A percentile compares a stretch with the other conserved stretches of the same genome.
Evolutionary conservation across 1,284 basidiomycete species (phyloP).

Genomic region (Tilletia horrida): DNA sequence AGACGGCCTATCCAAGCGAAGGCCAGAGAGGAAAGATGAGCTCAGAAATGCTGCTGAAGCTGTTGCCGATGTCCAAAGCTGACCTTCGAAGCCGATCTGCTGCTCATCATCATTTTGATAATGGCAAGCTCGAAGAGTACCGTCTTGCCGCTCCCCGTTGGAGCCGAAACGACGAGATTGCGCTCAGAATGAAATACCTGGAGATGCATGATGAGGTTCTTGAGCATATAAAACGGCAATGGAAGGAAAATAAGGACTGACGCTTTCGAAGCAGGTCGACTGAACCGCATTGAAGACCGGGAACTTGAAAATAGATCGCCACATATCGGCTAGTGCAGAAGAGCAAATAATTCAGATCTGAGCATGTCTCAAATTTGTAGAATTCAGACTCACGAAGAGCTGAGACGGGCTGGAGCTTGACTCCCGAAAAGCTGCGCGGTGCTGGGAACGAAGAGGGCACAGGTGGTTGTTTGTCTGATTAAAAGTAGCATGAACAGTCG

Average conservation of each 20-base stretch:
- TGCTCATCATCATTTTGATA: constrained; percentile 68
- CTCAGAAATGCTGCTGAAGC: neutral
- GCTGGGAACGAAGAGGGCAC: no score
- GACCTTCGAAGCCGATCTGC: constrained; percentile 23
- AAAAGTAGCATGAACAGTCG: neutral
- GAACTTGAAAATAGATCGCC: constrained; percentile 77
- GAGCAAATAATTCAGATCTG: neutral
- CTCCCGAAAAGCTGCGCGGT: neutral
- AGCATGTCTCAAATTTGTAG: neutral
- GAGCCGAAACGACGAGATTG: constrained; percentile 66
- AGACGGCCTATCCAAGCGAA: constrained; percentile 75
- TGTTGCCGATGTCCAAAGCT: neutral
- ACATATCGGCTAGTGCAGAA: constrained; percentile 67
- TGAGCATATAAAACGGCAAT: neutral
- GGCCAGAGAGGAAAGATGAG: no score
- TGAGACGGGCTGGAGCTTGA: constrained; percentile 3
- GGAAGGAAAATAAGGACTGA: constrained; percentile 54
- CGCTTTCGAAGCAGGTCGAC: constrained; percentile 73
- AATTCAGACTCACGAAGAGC: neutral
- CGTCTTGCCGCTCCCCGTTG: constrained; percentile 43
- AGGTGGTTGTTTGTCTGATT: neutral
- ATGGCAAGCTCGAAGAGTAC: constrained; percentile 88
- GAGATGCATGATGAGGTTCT: neutral
- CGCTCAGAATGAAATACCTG: constrained; percentile 69
- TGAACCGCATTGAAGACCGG: constrained; percentile 86